A percentile compares a stretch with the other conserved stretches of the same genome.
Evolutionary conservation across 495 filamentous ascomycete species (phyloP).

Genomic region (Neurospora sp.): DNA sequence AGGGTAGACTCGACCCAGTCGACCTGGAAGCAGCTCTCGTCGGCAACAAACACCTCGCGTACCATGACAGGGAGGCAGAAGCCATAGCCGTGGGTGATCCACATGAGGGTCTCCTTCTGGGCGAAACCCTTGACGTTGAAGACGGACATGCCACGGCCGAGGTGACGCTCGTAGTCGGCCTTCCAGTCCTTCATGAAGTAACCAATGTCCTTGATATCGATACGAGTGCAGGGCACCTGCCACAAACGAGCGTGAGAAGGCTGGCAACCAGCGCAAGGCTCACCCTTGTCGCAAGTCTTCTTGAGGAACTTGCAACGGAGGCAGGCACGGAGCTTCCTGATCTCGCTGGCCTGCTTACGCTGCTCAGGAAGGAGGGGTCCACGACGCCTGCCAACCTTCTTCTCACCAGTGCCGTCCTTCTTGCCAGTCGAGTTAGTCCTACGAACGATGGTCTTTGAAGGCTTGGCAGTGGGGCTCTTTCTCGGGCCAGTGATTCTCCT

Average conservation of each 20-base stretch:
- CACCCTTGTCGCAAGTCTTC: conserved; percentile 94
- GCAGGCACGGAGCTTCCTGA: conserved; percentile 83
- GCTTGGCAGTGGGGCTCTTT: conserved; percentile 73
- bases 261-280: conserved; percentile 86
- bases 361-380: conserved; percentile 88
- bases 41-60: conserved; percentile 79
- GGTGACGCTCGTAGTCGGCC: conserved; percentile 84
- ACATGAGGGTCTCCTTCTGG: conserved; percentile 63
- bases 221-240: conserved; percentile 92
- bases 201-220: conserved; percentile 92
- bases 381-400: conserved; percentile 77
- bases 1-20: conserved; percentile 80
- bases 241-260: conserved; percentile 85
- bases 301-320: conserved; percentile 96
- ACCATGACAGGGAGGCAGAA: conserved; percentile 80
- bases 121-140: conserved; percentile 91
- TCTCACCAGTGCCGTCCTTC: conserved; percentile 62
- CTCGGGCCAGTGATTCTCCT: conserved; percentile 53
- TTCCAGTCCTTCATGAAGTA: conserved; percentile 99
- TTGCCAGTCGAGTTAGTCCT: conserved; percentile 61
- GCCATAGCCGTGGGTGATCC: conserved; percentile 84
- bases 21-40: conserved; percentile 83
- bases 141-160: conserved; percentile 74
- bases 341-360: conserved; percentile 87
- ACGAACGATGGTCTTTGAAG: conserved; percentile 67